A percentile compares a stretch with the other conserved stretches of the same genome.
phyloP scores from a whole-genome alignment of 2,329 filamentous ascomycete genomes.

The Ophiocordyceps camponoti-saundersi region DNA sequence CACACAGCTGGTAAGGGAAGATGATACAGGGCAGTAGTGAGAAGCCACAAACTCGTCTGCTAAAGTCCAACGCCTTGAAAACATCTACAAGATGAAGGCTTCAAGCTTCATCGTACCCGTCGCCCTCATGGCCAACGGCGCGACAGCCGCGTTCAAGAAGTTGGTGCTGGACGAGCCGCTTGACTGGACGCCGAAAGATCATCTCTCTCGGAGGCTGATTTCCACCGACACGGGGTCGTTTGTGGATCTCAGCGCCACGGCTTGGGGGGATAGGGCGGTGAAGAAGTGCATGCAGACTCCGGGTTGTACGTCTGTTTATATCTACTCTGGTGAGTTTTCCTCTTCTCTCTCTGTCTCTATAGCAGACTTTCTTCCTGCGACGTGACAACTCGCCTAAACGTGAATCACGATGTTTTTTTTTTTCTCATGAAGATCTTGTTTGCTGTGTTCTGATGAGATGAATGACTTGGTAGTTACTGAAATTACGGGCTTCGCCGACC shows the following conservation, averaged over 20 bases:
- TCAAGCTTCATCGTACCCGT: not conserved
- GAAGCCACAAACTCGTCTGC: too few relatives aligned
- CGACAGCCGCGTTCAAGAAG: not conserved
- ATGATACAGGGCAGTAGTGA: too few relatives aligned
- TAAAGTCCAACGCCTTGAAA: too few relatives aligned
- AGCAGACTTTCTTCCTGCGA: not conserved
- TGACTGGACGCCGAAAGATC: not conserved
- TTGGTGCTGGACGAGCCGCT: not conserved
- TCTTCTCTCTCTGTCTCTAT: not conserved
- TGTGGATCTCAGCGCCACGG: not conserved
- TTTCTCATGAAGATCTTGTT: too few relatives aligned
- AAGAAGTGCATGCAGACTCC: not conserved
- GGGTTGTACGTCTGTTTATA: not conserved
- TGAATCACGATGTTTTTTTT: too few relatives aligned
- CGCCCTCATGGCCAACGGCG: not conserved
- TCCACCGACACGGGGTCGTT: not conserved
- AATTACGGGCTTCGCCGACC: not conserved
- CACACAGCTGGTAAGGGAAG: too few relatives aligned
- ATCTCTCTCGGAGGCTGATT: not conserved
- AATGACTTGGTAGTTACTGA: not conserved
- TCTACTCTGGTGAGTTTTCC: not conserved
- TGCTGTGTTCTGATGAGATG: too few relatives aligned
- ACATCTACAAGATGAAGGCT: not conserved
- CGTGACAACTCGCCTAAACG: too few relatives aligned
- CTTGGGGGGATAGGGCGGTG: not conserved